Percentiles rank a stretch among this genome's conserved stretches.
Conservation (phyloP, 2,329 filamentous ascomycete species). For the Thielaviopsis musarum region DNA sequence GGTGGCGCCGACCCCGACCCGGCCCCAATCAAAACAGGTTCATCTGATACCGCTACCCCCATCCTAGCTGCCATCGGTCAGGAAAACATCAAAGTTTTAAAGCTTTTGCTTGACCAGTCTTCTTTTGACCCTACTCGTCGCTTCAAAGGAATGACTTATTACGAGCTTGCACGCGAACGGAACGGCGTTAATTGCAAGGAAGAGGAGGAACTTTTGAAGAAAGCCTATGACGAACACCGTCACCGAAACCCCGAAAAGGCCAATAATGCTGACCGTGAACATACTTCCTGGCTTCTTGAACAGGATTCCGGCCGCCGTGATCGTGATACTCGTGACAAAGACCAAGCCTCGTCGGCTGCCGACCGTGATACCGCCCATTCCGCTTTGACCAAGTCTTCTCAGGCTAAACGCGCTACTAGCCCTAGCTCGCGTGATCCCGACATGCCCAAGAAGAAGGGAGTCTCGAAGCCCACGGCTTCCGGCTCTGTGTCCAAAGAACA, state of each 20-base stretch:
- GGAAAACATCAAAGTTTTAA: constrained; percentile 69
- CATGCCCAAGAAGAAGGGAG: constrained; percentile 24
- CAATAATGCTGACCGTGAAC: constrained; percentile 29
- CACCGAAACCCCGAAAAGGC: constrained; percentile 31
- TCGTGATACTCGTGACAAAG: constrained; percentile 18
- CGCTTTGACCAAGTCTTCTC: constrained; percentile 24
- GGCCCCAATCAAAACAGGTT: constrained; percentile 40
- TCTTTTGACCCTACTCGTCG: constrained; percentile 69
- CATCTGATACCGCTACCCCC: constrained; percentile 65
- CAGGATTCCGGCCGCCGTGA: constrained; percentile 6
- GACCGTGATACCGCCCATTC: constrained; percentile 23
- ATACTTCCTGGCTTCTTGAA: constrained; percentile 13
- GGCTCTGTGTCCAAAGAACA: constrained; percentile 22
- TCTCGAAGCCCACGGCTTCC: constrained; percentile 15
- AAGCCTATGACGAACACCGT: constrained; percentile 50
- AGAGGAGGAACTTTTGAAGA: constrained; percentile 66
- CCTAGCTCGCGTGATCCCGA: constrained; percentile 5
- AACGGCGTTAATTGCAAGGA: constrained; percentile 81
- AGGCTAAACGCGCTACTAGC: constrained; percentile 5
- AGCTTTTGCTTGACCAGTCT: constrained; percentile 58
- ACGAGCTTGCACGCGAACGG: constrained; percentile 68
- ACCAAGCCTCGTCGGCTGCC: background rate
- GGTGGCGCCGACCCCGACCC: constrained; percentile 54
- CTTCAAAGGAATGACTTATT: constrained; percentile 65
- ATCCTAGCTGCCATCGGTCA: constrained; percentile 90